Conservation (phyloP, 2,329 filamentous ascomycete genomes). For the Sphaerulina musiva region DNA sequence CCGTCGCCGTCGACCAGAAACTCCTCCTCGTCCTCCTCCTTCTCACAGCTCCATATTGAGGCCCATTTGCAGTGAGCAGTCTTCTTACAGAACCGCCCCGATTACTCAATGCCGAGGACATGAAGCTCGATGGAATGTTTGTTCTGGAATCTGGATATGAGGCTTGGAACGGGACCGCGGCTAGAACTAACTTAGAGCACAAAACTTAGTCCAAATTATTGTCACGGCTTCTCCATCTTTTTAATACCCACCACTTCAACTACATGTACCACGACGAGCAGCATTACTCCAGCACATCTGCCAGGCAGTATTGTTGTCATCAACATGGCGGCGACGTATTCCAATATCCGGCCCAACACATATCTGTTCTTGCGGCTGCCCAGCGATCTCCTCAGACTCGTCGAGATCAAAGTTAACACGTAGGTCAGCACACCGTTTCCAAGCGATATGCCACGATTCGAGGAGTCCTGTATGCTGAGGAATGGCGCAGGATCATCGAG, state of each 20-base stretch:
- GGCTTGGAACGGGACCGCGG: neutral
- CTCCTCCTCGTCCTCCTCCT: neutral
- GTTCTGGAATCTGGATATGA: neutral
- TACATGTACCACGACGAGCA: neutral
- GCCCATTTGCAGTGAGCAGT: neutral
- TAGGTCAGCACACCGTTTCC: constrained; percentile 41
- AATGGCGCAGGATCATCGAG: constrained; percentile 62
- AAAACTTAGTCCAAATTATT: neutral
- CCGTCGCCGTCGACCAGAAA: constrained; percentile 3
- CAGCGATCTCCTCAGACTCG: constrained; percentile 52
- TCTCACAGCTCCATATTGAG: neutral
- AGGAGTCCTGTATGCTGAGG: constrained; percentile 28
- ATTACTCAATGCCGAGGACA: neutral
- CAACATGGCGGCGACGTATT: constrained; percentile 36
- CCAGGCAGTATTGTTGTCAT: neutral
- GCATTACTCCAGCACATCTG: neutral
- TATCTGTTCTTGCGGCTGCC: constrained; percentile 52
- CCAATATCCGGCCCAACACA: constrained; percentile 45
- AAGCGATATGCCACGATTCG: constrained; percentile 23
- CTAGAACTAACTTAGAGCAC: neutral
- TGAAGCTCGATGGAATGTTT: neutral
- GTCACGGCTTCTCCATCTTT: neutral
- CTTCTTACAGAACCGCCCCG: neutral
- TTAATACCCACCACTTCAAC: too few species aligned
- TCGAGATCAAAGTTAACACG: constrained; percentile 58